A percentile compares a stretch with the other conserved stretches of the same genome.
phyloP scores from a whole-genome alignment of 225 moss, liverwort and hornwort species.

The Neckera pumila region DNA sequence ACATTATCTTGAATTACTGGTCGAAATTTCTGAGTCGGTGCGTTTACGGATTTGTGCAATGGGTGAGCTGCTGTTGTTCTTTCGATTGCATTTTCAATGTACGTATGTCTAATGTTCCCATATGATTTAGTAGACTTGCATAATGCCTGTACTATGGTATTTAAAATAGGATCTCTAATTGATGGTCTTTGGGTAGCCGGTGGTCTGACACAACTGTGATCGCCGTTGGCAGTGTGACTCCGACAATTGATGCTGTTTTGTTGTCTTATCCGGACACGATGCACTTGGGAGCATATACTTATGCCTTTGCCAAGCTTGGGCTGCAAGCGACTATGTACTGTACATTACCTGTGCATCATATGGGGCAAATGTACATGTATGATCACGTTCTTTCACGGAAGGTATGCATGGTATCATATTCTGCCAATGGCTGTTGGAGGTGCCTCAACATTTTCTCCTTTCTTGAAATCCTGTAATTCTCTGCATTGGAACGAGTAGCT shows the following conservation, averaged over 20 bases:
- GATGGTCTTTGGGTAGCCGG: background rate
- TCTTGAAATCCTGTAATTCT: background rate
- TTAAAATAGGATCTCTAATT: background rate
- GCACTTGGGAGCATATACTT: conserved; percentile 92
- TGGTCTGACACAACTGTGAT: background rate
- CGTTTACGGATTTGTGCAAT: background rate
- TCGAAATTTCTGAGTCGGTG: conserved; percentile 1
- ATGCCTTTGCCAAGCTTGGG: conserved; percentile 91
- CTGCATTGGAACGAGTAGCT: background rate
- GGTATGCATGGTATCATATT: conserved; percentile 30
- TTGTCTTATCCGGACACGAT: conserved; percentile 92
- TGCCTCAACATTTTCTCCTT: background rate
- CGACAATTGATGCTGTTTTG: conserved; percentile 80
- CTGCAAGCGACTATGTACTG: conserved; percentile 94
- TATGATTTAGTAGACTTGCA: background rate
- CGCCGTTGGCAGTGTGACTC: conserved; percentile 52
- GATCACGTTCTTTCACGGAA: conserved; percentile 91
- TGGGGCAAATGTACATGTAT: conserved; percentile 99
- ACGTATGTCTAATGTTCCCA: background rate
- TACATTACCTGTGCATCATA: conserved; percentile 92
- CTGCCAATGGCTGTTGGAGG: background rate
- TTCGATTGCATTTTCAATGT: background rate
- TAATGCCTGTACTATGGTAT: background rate
- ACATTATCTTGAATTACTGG: background rate
- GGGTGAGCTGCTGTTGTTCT: background rate